Evolutionary conservation across 805 yeast species (phyloP).

Genomic region (Teunomyces cretensis): DNA sequence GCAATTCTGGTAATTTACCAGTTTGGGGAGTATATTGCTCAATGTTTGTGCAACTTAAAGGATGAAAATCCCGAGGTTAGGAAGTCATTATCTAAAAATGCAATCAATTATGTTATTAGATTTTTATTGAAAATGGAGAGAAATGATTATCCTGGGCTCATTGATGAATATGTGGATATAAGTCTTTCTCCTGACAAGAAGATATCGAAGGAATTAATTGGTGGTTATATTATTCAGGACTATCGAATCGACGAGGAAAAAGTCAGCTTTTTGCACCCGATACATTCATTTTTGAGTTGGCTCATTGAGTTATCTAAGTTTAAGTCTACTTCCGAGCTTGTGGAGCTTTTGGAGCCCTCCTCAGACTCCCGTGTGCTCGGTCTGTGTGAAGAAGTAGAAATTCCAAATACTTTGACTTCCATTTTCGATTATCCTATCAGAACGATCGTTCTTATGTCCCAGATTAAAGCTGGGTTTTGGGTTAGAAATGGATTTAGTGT

Average conservation of each 20-base stretch:
- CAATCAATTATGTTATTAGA: constrained; percentile 29
- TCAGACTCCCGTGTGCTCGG: neutral
- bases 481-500: constrained; percentile 89
- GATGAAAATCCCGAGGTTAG: constrained; percentile 9
- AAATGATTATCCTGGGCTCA: constrained; percentile 25
- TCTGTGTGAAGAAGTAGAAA: constrained; percentile 4
- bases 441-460: constrained; percentile 74
- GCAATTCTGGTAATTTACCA: constrained; percentile 67
- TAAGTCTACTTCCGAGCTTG: constrained; percentile 20
- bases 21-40: constrained; percentile 54
- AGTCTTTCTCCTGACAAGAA: constrained; percentile 13
- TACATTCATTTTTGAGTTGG: constrained; percentile 74
- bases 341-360: constrained; percentile 17
- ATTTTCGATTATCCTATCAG: constrained; percentile 76
- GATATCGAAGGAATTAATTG: constrained; percentile 21
- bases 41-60: constrained; percentile 34
- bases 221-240: constrained; percentile 21
- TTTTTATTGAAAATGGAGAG: constrained; percentile 32
- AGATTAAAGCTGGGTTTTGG: constrained; percentile 89
- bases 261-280: constrained; percentile 76
- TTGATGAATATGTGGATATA: constrained; percentile 28
- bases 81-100: constrained; percentile 19
- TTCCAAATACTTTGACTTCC: constrained; percentile 19
- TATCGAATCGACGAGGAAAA: constrained; percentile 35
- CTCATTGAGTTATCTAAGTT: constrained; percentile 54